Evolutionary conservation across 345 rosid genomes (phyloP).

Genomic region (Capsella bursapastoris): DNA sequence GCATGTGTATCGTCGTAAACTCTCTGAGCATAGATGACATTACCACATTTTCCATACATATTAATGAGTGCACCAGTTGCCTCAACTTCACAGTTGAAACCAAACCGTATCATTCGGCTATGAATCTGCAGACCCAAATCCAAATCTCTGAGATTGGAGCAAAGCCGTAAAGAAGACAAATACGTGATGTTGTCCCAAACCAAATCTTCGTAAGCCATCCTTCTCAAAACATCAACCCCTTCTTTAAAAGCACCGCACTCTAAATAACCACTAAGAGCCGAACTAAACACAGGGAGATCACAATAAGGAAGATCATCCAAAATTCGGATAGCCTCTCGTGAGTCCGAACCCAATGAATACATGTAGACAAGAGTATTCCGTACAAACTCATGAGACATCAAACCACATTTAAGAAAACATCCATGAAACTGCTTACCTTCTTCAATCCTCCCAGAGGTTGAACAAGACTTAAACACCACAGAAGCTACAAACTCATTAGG

Average conservation of each 20-base stretch:
- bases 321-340: constrained; percentile 52
- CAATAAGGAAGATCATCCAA: constrained; percentile 49
- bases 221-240: constrained; percentile 57
- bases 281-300: constrained; percentile 59
- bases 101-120: constrained; percentile 51
- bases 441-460: constrained; percentile 45
- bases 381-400: constrained; percentile 65
- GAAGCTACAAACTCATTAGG: constrained; percentile 74
- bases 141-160: constrained; percentile 58
- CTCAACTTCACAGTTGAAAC: constrained; percentile 47
- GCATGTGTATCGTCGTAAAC: constrained; percentile 51
- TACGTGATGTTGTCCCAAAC: constrained; percentile 65
- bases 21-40: constrained; percentile 50
- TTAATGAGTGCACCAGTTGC: constrained; percentile 60
- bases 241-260: constrained; percentile 55
- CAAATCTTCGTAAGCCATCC: constrained; percentile 46
- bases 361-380: constrained; percentile 61
- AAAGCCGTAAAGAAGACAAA: constrained; percentile 58
- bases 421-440: constrained; percentile 79
- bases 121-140: constrained; percentile 68
- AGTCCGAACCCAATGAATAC: constrained; percentile 53
- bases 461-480: constrained; percentile 64
- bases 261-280: constrained; percentile 64
- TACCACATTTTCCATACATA: constrained; percentile 84
- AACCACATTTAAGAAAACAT: constrained; percentile 64